phyloP scores from a whole-genome alignment of 805 yeast species.

The Kodamaea kaohsiungensis region DNA sequence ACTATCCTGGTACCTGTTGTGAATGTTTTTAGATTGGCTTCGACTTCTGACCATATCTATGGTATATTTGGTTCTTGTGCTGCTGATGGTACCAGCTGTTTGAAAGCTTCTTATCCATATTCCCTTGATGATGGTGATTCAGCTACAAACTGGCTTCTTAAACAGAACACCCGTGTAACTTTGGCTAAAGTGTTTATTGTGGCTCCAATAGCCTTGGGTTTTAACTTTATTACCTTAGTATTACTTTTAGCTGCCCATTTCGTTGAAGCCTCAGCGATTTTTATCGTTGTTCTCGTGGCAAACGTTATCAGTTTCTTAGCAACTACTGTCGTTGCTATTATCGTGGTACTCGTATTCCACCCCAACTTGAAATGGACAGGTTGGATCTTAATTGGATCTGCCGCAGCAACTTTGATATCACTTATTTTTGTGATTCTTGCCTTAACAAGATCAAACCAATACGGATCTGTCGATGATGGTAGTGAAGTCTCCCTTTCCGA shows the following conservation, averaged over 20 bases:
- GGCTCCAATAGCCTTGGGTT: constrained; percentile 66
- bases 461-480: constrained; percentile 18
- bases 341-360: constrained; percentile 56
- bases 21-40: constrained; percentile 48
- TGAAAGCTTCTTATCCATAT: constrained; percentile 49
- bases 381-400: constrained; percentile 71
- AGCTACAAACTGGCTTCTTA: constrained; percentile 50
- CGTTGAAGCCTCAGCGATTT: constrained; percentile 18
- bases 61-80: constrained; percentile 72
- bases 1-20: constrained; percentile 64
- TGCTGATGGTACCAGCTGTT: constrained; percentile 34
- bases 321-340: constrained; percentile 55
- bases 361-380: constrained; percentile 72
- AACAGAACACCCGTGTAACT: constrained; percentile 44
- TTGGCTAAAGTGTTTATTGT: constrained; percentile 58
- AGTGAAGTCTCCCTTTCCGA: constrained; percentile 12
- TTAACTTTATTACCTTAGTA: constrained; percentile 45
- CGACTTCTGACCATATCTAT: constrained; percentile 46
- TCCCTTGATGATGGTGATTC: constrained; percentile 15
- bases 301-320: constrained; percentile 52
- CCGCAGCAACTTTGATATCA: constrained; percentile 54
- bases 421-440: constrained; percentile 45
- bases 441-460: background rate
- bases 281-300: constrained; percentile 45
- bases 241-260: constrained; percentile 28